A percentile compares a stretch with the other conserved stretches of the same genome.
Conservation (phyloP, 2,329 filamentous ascomycete genomes). For the Phialophora tarda region DNA sequence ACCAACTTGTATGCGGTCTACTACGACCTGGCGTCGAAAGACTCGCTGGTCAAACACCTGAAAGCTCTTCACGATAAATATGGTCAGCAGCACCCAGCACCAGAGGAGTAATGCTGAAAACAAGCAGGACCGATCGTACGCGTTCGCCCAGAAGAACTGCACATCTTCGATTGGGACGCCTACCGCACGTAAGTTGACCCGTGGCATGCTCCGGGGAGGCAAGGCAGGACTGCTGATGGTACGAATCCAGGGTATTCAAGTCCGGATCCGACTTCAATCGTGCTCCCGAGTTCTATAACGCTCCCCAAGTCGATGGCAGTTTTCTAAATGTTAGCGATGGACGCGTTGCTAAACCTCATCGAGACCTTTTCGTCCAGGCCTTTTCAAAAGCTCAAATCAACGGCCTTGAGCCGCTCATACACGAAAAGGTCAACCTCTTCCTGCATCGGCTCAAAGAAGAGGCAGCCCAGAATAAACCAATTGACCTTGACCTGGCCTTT, state of each 20-base stretch:
- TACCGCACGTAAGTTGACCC: conserved; percentile 9
- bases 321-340: conserved; percentile 19
- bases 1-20: conserved; percentile 43
- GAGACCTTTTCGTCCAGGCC: conserved; percentile 40
- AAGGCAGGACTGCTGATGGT: not conserved
- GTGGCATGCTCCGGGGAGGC: not conserved
- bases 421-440: conserved; percentile 37
- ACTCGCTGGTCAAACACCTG: conserved; percentile 45
- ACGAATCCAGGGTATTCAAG: conserved; percentile 14
- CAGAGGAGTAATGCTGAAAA: not conserved
- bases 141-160: conserved; percentile 30
- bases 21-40: conserved; percentile 41
- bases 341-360: conserved; percentile 24
- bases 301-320: conserved; percentile 24
- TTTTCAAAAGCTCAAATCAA: conserved; percentile 43
- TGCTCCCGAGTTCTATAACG: conserved; percentile 25
- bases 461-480: conserved; percentile 4
- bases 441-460: conserved; percentile 15
- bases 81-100: conserved; percentile 38
- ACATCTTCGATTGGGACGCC: conserved; percentile 26
- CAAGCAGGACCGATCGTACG: conserved; percentile 38
- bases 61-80: conserved; percentile 45
- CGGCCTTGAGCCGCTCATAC: conserved; percentile 40
- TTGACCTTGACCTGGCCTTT: conserved; percentile 24
- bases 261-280: conserved; percentile 27